Evolutionary conservation across 2,329 filamentous ascomycete species (phyloP), one percentile per base, ranked within the genome.

Genomic region (Exophiala sideris): DNA sequence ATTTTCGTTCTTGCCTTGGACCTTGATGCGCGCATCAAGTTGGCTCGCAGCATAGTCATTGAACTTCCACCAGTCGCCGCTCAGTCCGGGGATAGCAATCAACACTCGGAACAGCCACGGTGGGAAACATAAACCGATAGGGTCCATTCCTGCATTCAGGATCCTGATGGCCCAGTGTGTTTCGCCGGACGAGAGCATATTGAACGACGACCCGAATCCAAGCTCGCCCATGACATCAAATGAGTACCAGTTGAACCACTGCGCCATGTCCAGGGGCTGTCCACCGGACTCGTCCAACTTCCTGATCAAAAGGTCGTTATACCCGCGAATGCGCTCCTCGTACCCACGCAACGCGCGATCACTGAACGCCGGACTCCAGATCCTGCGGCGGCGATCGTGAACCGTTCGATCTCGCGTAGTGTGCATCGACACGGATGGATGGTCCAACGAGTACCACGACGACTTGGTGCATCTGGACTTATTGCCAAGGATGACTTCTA

Each of bases 341-440:
- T 76, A 76, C 3, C 69, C 71, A 2, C 72, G 66, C 18, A 76
- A 52, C 4, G 70, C 67, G 24, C 24, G 24, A 29, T 29, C 24
- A 29, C 24, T 70, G 59, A 76, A 76, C 1, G 68, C 74, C 8
- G 64, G 58, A 47, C 67, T 69, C 74, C 74, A 77, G 21, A 73
- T 63, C 9, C 70, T 64, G 7, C 73, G 66, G 20, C 74, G 65
- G 7, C 64, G 62, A 52, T 74, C 71, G 62, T 76, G 74, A 20
- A 66, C 38, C 11, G 54, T 52, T 40, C 64, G 65, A 42, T 73
- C 66, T 3, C 75, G 68, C 3, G 63, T 66, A 11, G 68, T 69
- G 39, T 75, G 70, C 53, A 79, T 60, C 0, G 72, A 72, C 1
- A 60, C 56, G 10, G 67, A 62, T 16, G 69, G 71, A n/a, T 45